Conservation (phyloP, 768 basidiomycete species). For the Chalciporus piperatus region DNA sequence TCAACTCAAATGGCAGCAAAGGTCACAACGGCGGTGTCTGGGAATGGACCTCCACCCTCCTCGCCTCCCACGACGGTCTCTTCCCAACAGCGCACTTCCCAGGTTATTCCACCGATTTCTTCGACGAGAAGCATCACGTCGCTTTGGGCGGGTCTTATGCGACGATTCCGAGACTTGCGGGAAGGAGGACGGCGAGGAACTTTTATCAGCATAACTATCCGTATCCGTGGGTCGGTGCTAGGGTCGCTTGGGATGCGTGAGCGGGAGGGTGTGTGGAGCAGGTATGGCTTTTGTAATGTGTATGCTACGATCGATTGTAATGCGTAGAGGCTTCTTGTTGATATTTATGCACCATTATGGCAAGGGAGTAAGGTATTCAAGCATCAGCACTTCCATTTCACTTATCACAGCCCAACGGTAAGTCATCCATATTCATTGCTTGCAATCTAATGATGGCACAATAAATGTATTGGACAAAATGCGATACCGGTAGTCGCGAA, state of each 20-base stretch:
- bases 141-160: conserved; percentile 88
- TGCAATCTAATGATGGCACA: no score
- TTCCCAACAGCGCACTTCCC: conserved; percentile 77
- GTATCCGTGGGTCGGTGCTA: conserved; percentile 65
- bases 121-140: conserved; percentile 79
- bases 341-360: no score
- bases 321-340: no score
- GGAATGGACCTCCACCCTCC: conserved; percentile 85
- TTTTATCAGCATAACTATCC: conserved; percentile 89
- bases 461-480: no score
- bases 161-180: conserved; percentile 74
- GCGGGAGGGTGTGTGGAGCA: no score
- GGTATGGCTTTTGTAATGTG: no score
- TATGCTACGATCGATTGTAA: no score
- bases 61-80: conserved; percentile 65
- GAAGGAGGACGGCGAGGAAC: conserved; percentile 72
- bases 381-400: no score
- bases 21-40: conserved; percentile 90
- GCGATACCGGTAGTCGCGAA: no score
- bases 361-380: no score
- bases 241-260: conserved; percentile 56
- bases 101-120: conserved; percentile 87
- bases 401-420: no score
- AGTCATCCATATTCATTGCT: no score
- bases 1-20: conserved; percentile 41